Percentiles rank a stretch among this genome's conserved stretches.
These are phyloP conservation scores for Cladophialophora psammophila DNA, from an alignment of 2,329 filamentous ascomycete species.

Conservation along the genomic window DNA sequence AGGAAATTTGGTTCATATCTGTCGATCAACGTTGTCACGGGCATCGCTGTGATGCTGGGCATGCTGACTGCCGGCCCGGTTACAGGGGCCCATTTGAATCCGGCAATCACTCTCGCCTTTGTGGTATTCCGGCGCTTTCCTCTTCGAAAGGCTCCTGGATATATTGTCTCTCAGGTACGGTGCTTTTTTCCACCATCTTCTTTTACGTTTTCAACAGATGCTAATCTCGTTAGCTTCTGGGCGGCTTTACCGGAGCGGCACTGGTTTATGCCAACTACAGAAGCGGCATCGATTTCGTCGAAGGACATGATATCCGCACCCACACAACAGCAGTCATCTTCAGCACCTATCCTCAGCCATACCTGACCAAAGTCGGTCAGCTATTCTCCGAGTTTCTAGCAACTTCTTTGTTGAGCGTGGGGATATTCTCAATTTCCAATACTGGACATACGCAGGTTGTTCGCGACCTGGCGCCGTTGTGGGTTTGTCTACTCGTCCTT, in stretches of 20 bases:
- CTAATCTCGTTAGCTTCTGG: constrained; percentile 6
- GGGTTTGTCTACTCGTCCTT: constrained; percentile 7
- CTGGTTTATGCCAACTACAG: constrained; percentile 12
- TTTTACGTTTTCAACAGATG: background rate
- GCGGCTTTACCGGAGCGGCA: constrained; percentile 7
- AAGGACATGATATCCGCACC: constrained; percentile 12
- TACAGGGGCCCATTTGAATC: constrained; percentile 8
- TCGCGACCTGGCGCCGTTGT: background rate
- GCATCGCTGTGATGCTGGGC: no score
- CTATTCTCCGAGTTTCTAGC: constrained; percentile 12
- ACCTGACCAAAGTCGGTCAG: constrained; percentile 4
- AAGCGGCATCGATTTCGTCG: constrained; percentile 9
- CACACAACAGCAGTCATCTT: constrained; percentile 11
- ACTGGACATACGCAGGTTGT: no score
- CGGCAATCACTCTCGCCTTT: constrained; percentile 4
- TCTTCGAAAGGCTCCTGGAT: constrained; percentile 11
- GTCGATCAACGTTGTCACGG: no score
- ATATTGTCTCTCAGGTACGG: constrained; percentile 8
- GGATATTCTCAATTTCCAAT: constrained; percentile 11
- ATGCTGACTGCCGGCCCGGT: background rate
- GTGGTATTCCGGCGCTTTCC: constrained; percentile 10
- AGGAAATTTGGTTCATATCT: background rate
- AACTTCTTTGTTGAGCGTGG: background rate
- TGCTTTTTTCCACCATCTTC: background rate
- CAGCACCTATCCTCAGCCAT: constrained; percentile 14